phyloP scores from a whole-genome alignment of 441 rosid genomes.

The Aquilaria agallochum region DNA sequence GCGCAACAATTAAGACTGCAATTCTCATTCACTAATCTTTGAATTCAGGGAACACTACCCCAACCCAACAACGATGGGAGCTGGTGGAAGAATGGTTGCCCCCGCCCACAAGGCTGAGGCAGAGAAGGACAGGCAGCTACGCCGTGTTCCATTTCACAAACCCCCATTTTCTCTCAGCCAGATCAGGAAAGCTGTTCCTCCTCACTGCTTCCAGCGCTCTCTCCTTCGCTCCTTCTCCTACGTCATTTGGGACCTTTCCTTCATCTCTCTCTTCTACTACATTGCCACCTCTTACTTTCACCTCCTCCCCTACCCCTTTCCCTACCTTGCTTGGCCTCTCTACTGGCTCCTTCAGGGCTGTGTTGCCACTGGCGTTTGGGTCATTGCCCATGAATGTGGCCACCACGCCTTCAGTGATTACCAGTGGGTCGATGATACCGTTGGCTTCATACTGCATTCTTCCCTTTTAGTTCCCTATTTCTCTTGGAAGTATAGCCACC shows the following conservation, averaged over 20 bases:
- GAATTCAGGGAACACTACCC: background rate
- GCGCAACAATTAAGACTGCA: too few species aligned
- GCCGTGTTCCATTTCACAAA: constrained; percentile 30
- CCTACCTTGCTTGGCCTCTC: constrained; percentile 36
- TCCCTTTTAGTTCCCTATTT: constrained; percentile 41
- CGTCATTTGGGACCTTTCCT: constrained; percentile 30
- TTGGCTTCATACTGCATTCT: constrained; percentile 43
- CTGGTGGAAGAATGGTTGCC: constrained; percentile 29
- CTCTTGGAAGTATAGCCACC: constrained; percentile 52
- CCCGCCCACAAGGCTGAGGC: constrained; percentile 3
- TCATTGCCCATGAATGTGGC: constrained; percentile 51
- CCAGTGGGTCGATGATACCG: constrained; percentile 40
- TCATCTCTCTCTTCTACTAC: constrained; percentile 31
- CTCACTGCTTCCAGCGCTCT: constrained; percentile 37
- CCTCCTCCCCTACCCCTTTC: constrained; percentile 24
- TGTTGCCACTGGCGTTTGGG: constrained; percentile 42
- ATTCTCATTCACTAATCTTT: too few species aligned
- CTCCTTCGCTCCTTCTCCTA: constrained; percentile 35
- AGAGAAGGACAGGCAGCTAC: constrained; percentile 9
- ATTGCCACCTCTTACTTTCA: constrained; percentile 30
- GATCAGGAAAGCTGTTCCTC: constrained; percentile 42
- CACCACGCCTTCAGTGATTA: constrained; percentile 48
- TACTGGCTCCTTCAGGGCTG: constrained; percentile 43
- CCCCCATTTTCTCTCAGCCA: constrained; percentile 39
- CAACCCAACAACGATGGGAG: constrained; percentile 24